Evolutionary conservation across 2,329 filamentous ascomycete genomes (phyloP).

Genomic region (Alternaria viburni): DNA sequence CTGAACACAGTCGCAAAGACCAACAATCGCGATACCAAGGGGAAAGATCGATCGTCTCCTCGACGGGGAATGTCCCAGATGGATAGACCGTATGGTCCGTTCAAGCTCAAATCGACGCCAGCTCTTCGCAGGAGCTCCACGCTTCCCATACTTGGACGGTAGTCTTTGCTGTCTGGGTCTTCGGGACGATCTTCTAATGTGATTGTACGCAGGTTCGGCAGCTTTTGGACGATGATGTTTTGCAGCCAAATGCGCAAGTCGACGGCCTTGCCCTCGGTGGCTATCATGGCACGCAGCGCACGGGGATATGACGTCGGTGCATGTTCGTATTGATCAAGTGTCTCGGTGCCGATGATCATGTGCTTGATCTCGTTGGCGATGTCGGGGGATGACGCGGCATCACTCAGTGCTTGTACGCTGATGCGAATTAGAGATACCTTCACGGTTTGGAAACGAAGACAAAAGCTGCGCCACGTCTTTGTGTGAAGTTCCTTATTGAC

Average conservation of each 20-base stretch:
- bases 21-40: neutral
- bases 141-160: too few relatives aligned
- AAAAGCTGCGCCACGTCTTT: neutral
- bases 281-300: neutral
- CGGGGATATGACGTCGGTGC: neutral
- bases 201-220: neutral
- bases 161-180: neutral
- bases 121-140: neutral
- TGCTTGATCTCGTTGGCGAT: neutral
- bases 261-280: accelerated
- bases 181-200: neutral
- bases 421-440: neutral
- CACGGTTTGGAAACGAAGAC: neutral
- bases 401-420: neutral
- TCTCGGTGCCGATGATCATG: neutral
- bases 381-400: neutral
- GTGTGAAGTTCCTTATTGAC: neutral
- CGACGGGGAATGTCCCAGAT: too few relatives aligned
- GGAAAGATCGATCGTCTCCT: neutral
- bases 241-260: neutral
- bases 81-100: neutral
- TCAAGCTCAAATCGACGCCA: neutral
- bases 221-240: neutral
- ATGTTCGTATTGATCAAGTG: neutral
- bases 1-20: neutral